phyloP scores from a whole-genome alignment of 2,329 filamentous ascomycete genomes.

The Sarocladiaceae sp. region DNA sequence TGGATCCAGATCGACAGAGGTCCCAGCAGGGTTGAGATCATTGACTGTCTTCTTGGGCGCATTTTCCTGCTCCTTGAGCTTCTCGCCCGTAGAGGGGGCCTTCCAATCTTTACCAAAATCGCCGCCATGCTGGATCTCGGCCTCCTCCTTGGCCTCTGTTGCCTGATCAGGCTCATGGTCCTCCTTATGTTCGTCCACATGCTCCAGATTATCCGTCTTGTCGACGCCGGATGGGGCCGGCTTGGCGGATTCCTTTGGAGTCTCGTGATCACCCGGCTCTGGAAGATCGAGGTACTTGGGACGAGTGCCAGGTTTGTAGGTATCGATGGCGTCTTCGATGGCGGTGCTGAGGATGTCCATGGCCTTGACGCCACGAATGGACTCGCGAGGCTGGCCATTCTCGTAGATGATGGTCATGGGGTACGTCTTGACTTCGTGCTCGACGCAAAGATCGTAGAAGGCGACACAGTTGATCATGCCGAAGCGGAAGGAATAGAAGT shows the following conservation, averaged over 20 bases:
- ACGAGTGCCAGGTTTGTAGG: conserved; percentile 73
- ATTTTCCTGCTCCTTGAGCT: conserved; percentile 26
- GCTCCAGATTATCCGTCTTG: conserved; percentile 14
- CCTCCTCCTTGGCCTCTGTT: conserved; percentile 18
- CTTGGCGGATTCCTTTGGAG: conserved; percentile 30
- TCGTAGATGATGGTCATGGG: conserved; percentile 78
- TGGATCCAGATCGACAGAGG: conserved; percentile 68
- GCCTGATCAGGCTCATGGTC: too few species aligned
- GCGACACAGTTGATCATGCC: conserved; percentile 80
- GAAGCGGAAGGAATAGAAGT: conserved; percentile 87
- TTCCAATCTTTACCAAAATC: conserved; percentile 24
- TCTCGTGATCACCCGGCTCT: conserved; percentile 56
- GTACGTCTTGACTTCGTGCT: conserved; percentile 61
- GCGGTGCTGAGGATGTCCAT: conserved; percentile 61
- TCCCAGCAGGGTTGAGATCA: conserved; percentile 61
- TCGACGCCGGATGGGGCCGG: conserved; percentile 19
- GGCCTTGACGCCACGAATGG: conserved; percentile 59
- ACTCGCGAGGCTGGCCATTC: conserved; percentile 62
- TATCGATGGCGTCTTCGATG: conserved; percentile 71
- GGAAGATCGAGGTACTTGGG: conserved; percentile 64
- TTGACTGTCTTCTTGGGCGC: conserved; percentile 41
- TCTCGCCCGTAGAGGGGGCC: conserved; percentile 22
- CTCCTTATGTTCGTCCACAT: conserved; percentile 19
- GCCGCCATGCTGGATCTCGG: conserved; percentile 20
- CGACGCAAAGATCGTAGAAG: conserved; percentile 69